These are phyloP conservation scores for Citrullus amarus DNA, from an alignment of 306 rosid genomes.

Conservation along the genomic window DNA sequence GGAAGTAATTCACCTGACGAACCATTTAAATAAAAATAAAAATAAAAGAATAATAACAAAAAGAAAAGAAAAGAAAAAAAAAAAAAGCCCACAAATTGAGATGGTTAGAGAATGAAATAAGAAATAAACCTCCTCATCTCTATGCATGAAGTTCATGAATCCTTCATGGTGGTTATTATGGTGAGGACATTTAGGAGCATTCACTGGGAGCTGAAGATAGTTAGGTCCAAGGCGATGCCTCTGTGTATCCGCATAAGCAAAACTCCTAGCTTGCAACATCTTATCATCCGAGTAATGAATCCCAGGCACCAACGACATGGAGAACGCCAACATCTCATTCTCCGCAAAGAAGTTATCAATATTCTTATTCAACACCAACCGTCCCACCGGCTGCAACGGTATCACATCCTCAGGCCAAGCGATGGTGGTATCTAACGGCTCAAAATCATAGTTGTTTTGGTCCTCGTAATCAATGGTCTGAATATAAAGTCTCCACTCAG, in stretches of 20 bases:
- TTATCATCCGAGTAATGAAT: conserved; percentile 76
- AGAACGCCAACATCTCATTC: conserved; percentile 87
- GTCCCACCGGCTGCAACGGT: conserved; percentile 91
- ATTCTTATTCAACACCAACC: conserved; percentile 80
- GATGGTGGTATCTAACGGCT: conserved; percentile 80
- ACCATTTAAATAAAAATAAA: too few species aligned
- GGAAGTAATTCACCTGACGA: conserved; percentile 73
- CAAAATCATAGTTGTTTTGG: conserved; percentile 76
- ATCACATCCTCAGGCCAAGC: conserved; percentile 89
- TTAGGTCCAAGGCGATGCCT: conserved; percentile 96
- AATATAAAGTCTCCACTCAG: conserved; percentile 83
- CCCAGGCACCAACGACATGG: conserved; percentile 77
- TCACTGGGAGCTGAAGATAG: conserved; percentile 76
- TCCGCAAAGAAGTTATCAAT: conserved; percentile 93
- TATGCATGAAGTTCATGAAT: conserved; percentile 82
- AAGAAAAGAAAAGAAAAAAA: background rate
- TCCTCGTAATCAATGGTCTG: conserved; percentile 80
- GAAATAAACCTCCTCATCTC: conserved; percentile 67
- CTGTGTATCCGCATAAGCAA: conserved; percentile 80
- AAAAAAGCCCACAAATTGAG: background rate
- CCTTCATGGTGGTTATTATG: conserved; percentile 91
- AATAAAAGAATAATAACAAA: too few species aligned
- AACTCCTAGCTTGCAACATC: conserved; percentile 72
- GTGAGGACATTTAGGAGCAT: conserved; percentile 84
- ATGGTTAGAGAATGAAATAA: background rate